A percentile compares a stretch with the other conserved stretches of the same genome.
Conservation (phyloP, 2,329 filamentous ascomycete species). For the Cercospora janseana region DNA sequence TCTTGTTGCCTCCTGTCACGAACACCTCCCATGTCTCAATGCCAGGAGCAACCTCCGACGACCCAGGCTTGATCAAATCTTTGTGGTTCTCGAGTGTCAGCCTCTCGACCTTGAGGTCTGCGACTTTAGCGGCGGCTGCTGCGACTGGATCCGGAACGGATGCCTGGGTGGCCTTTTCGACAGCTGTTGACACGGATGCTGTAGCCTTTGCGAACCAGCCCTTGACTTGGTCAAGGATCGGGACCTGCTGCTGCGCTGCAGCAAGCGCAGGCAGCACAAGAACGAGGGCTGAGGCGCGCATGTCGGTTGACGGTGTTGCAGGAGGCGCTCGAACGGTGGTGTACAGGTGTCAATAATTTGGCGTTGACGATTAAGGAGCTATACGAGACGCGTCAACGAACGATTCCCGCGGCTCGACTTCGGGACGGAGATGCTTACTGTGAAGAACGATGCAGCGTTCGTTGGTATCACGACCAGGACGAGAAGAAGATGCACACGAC, state of each 20-base stretch:
- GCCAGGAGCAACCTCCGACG: constrained; percentile 54
- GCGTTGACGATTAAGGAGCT: constrained; percentile 15
- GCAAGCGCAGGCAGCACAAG: constrained; percentile 53
- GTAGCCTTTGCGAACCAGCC: constrained; percentile 56
- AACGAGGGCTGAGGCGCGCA: constrained; percentile 55
- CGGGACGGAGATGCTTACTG: constrained; percentile 4
- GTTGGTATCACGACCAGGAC: not conserved
- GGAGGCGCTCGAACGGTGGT: not conserved
- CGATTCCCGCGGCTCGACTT: not conserved
- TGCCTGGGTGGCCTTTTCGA: constrained; percentile 53
- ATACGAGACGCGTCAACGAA: constrained; percentile 1
- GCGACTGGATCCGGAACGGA: constrained; percentile 42
- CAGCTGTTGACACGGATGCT: constrained; percentile 53
- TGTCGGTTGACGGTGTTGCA: constrained; percentile 24
- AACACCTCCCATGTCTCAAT: constrained; percentile 77
- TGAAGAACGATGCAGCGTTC: not conserved
- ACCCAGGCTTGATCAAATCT: constrained; percentile 62
- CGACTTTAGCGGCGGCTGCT: constrained; percentile 49
- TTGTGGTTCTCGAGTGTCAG: constrained; percentile 71
- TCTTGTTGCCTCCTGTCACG: constrained; percentile 73
- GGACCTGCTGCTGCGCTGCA: constrained; percentile 57
- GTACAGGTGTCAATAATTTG: constrained; percentile 1
- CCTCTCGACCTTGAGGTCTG: constrained; percentile 52
- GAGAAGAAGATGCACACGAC: constrained; percentile 1
- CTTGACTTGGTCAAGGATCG: constrained; percentile 61